Evolutionary conservation across 306 rosid genomes (phyloP).

Genomic region (Trifolium subterraneum): DNA sequence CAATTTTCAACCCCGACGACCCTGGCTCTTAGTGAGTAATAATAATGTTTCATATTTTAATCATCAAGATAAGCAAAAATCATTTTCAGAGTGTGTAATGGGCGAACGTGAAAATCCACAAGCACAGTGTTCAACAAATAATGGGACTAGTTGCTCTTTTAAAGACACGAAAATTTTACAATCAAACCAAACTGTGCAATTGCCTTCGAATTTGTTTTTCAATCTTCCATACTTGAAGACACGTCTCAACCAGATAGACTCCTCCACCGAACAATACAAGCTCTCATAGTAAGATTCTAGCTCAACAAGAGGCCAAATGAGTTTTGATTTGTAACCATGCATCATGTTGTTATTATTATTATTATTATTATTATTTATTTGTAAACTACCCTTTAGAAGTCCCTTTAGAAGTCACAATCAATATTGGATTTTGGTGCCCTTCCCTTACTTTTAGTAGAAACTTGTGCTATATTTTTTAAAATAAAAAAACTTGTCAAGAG

Average conservation of each 20-base stretch:
- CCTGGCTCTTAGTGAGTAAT: not conserved
- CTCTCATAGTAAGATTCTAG: slow-evolving; percentile 25
- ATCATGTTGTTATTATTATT: too few species aligned
- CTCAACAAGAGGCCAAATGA: slow-evolving; percentile 3
- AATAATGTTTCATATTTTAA: slow-evolving; percentile 30
- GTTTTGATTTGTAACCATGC: not conserved
- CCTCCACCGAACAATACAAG: slow-evolving; percentile 34
- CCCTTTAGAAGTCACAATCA: not conserved
- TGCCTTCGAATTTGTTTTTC: slow-evolving; percentile 45
- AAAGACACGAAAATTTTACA: slow-evolving; percentile 20
- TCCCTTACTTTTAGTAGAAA: too few species aligned
- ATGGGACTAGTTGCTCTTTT: slow-evolving; percentile 24
- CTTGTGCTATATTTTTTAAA: too few species aligned
- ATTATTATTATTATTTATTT: too few species aligned
- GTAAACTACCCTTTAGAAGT: not conserved
- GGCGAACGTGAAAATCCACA: slow-evolving; percentile 7
- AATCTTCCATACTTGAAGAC: slow-evolving; percentile 55
- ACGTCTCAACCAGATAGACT: slow-evolving; percentile 48
- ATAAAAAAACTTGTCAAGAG: too few species aligned
- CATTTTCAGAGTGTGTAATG: slow-evolving; percentile 3
- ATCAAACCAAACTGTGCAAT: slow-evolving; percentile 33
- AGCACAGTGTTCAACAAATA: slow-evolving; percentile 9
- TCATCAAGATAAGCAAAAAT: slow-evolving; percentile 31
- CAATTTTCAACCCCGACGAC: not conserved
- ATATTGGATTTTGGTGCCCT: not conserved